Evolutionary conservation across 1,139 yeast species (phyloP), one percentile per base, ranked within the genome.

Genomic region (Eremothecium sinecaudum): DNA sequence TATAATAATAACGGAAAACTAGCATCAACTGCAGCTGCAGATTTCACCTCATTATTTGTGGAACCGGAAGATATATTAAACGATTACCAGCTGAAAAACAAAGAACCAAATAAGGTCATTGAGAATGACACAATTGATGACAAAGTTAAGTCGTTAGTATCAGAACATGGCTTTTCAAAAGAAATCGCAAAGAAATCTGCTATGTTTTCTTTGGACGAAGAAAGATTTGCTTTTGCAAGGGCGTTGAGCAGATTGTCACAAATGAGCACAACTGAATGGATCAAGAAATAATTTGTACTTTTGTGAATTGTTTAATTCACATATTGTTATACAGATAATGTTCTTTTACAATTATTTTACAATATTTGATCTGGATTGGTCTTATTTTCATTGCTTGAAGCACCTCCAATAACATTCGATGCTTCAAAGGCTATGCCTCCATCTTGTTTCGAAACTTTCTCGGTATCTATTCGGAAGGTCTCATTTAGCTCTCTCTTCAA

Each of bases 231-330:
- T 11, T 90, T 87, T 66, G 94, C 96, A 1, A 70, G 98, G 53
- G 96, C 97, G 0, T 66, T 90, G 43, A 79, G 92, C 46, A 72
- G 98, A 55, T 66, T 90, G 45, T 71, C 90, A 34, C 97, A 90
- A 50, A 90, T 90, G 96, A 79, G 94, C 47, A 80, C 94, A 4
- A 78, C 78, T 28, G 94, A 81, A 36, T 90, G 98, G 98, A 79
- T 83, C 10, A n/a, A n/a, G n/a, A n/a, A n/a, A n/a, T n/a, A n/a
- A n/a, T n/a, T n/a, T n/a, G n/a, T n/a, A n/a, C n/a, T n/a, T n/a
- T n/a, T n/a, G n/a, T n/a, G n/a, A n/a, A n/a, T n/a, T n/a, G n/a
- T n/a, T n/a, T n/a, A n/a, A n/a, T n/a, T n/a, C n/a, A n/a, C n/a
- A n/a, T n/a, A n/a, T n/a, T n/a, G n/a, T n/a, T n/a, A n/a, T n/a